Conservation (phyloP, 768 basidiomycete genomes). For the Lactarius tabidus region DNA sequence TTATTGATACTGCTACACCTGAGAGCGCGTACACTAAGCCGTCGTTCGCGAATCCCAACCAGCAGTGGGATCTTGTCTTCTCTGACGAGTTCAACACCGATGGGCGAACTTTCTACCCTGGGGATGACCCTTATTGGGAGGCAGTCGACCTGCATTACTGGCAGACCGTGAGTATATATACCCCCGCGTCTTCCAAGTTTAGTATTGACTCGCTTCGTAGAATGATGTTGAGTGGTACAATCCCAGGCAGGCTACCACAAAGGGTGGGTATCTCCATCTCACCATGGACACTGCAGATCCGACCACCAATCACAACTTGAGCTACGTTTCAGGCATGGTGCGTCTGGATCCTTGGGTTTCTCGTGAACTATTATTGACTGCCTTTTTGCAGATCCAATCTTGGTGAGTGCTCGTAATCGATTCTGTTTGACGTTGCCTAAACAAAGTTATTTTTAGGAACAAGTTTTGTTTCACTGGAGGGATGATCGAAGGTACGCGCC, state of each 20-base stretch:
- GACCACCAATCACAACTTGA: conserved; percentile 43
- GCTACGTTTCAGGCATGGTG: conserved; percentile 37
- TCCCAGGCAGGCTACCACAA: conserved; percentile 49
- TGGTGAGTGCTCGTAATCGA: conserved; percentile 30
- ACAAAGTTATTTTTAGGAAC: conserved; percentile 39
- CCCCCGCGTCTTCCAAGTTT: neutral
- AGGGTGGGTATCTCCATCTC: conserved; percentile 47
- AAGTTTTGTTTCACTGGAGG: conserved; percentile 84
- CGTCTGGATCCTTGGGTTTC: conserved; percentile 28
- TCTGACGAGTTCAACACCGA: conserved; percentile 45
- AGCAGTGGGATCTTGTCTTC: conserved; percentile 40
- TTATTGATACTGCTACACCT: conserved; percentile 42
- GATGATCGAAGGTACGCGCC: conserved; percentile 45
- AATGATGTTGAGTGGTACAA: conserved; percentile 57
- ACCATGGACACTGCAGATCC: conserved; percentile 40
- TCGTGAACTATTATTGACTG: neutral
- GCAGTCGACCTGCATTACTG: conserved; percentile 40
- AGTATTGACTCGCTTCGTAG: conserved; percentile 7
- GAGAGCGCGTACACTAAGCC: conserved; percentile 27
- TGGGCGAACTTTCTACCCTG: conserved; percentile 41
- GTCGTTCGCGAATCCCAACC: conserved; percentile 31
- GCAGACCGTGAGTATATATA: conserved; percentile 48
- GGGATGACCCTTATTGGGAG: conserved; percentile 45
- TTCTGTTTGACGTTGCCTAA: neutral
- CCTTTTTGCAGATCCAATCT: conserved; percentile 24